Base-by-base conservation (phyloP, 495 filamentous ascomycete genomes). In the Hyaloscypha variabilis region DNA sequence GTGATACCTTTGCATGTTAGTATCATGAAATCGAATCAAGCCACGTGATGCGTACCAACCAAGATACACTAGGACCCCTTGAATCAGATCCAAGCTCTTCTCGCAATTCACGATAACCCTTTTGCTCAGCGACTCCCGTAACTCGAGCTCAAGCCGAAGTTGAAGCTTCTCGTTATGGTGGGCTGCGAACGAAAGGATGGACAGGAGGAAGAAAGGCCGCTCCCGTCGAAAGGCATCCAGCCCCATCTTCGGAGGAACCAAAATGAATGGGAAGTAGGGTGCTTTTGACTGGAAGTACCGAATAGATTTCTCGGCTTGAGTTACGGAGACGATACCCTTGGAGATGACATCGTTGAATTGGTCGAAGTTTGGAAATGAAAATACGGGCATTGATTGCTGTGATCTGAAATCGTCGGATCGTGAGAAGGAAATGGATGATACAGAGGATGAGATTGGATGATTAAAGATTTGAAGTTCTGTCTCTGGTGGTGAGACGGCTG, bases 111-210 rank as follows among this genome's bases (percentile, higher is more conserved):
- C 23, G 8, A 71, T 56, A 8, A 66, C 50, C 46, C 29, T 67
- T 60, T 51, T 51, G 28, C 63, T 65, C 8, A 69, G 51, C 3
- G 49, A 83, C 85, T 73, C 82, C 85, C 65, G 77, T 81, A 23
- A 82, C 81, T 68, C 66, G 42, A 57, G 26, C 14, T 71, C 69
- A 6, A 71, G 69, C 29, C 25, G 36, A 13, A 26, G 34, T 31
- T 71, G 69, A 29, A 69, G 49, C 42, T 55, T 56, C 24, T 36
- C 30, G 31, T 64, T 39, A 14, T 39, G 50, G 19, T 63, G 50
- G 3, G 62, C 21, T 19, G 51, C 56, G 26, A 58, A 57, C 19
- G 62, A 23, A 8, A 73, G 59, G 28, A 71, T 65, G 2, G 68
- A 60, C 1, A 70, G 63, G 1, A 73, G 60, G 28, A 73, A 54